A percentile compares a stretch with the other conserved stretches of the same genome.
These are phyloP conservation scores for Calophaca sinica DNA, from an alignment of 306 rosid genomes.

Conservation along the genomic window DNA sequence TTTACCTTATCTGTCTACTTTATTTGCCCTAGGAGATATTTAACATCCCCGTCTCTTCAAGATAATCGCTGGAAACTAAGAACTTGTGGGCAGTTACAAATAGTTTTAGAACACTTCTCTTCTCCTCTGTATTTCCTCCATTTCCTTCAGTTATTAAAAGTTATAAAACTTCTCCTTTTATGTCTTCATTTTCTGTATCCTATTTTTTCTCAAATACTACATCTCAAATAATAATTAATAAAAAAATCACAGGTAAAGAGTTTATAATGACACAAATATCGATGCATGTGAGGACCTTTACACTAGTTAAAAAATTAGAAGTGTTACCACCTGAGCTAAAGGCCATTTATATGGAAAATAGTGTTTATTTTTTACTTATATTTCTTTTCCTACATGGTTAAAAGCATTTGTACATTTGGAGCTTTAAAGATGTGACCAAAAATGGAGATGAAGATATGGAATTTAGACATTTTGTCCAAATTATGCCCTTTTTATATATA, in stretches of 20 bases:
- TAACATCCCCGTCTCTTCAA: slow-evolving; percentile 29
- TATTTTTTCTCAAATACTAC: slow-evolving; percentile 25
- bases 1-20: slow-evolving; percentile 34
- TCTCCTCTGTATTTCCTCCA: not conserved
- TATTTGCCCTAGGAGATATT: slow-evolving; percentile 34
- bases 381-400: slow-evolving; percentile 29
- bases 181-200: slow-evolving; percentile 35
- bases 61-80: slow-evolving; percentile 31
- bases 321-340: slow-evolving; percentile 11
- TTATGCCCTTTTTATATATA: slow-evolving; percentile 33
- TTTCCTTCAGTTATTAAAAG: slow-evolving; percentile 19
- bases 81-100: slow-evolving; percentile 8
- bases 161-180: slow-evolving; percentile 21
- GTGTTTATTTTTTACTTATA: slow-evolving; percentile 25
- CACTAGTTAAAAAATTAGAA: slow-evolving; percentile 27
- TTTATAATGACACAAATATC: slow-evolving; percentile 1
- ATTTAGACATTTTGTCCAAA: slow-evolving; percentile 44
- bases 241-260: not conserved
- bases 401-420: slow-evolving; percentile 3
- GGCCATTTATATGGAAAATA: slow-evolving; percentile 7
- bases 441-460: slow-evolving; percentile 1
- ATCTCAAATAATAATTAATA: slow-evolving; percentile 19
- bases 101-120: slow-evolving; percentile 23
- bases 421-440: slow-evolving; percentile 23
- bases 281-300: slow-evolving; percentile 20